These are phyloP conservation scores for Rhodotorula graminis DNA, from an alignment of 768 basidiomycete genomes.

Conservation along the genomic window DNA sequence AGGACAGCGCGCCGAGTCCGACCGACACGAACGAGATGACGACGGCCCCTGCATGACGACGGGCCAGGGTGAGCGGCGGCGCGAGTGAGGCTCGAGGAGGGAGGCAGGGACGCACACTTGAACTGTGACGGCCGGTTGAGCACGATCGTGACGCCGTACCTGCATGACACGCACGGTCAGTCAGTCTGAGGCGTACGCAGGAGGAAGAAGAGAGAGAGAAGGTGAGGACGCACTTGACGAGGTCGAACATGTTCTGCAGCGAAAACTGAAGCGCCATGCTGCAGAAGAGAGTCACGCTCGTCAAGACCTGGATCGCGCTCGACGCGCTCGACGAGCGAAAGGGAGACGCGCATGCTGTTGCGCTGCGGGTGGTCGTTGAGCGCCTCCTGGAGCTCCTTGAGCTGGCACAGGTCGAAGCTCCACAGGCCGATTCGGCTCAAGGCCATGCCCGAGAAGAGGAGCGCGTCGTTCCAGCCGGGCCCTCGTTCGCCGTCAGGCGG, in stretches of 20 bases:
- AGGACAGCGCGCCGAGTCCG: conserved; percentile 38
- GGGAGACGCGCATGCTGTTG: conserved; percentile 48
- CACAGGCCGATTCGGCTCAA: conserved; percentile 54
- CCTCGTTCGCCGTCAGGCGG: conserved; percentile 33
- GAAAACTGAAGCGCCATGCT: conserved; percentile 49
- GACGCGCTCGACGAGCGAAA: too few relatives aligned
- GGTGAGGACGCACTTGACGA: conserved; percentile 33
- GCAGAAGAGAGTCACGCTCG: not conserved
- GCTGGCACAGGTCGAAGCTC: conserved; percentile 56
- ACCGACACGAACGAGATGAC: conserved; percentile 48
- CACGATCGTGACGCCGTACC: conserved; percentile 48
- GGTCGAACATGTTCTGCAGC: conserved; percentile 47
- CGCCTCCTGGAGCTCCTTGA: conserved; percentile 54
- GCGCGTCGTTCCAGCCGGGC: conserved; percentile 47
- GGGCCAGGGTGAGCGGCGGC: too few relatives aligned
- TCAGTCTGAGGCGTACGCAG: too few relatives aligned
- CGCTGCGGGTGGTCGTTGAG: conserved; percentile 52
- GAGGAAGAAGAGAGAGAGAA: too few relatives aligned
- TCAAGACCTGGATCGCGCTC: not conserved
- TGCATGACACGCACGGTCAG: conserved; percentile 11
- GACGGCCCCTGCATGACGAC: conserved; percentile 44
- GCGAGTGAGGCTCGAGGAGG: too few relatives aligned
- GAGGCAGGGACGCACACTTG: conserved; percentile 5
- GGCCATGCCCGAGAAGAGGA: conserved; percentile 54
- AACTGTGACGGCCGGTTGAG: conserved; percentile 45